Base-by-base conservation (phyloP, 805 yeast species). In the Candida yuanshanica region DNA sequence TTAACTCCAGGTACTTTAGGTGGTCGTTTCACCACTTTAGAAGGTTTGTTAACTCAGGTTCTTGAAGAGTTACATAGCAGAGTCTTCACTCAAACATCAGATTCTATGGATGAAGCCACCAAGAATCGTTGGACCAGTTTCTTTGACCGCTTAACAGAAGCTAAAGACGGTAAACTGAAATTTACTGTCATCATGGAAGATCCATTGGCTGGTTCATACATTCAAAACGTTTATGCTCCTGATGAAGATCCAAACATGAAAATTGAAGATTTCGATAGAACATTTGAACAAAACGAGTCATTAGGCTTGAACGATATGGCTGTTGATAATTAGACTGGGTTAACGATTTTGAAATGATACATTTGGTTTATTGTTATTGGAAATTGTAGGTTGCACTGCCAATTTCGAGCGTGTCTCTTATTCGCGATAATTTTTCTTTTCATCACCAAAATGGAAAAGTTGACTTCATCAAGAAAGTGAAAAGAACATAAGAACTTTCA, bases 201-300 rank as follows among this genome's bases (percentile, higher is more conserved):
- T 64, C 99, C 99, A 7, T 67, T 93, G 55, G 96, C 97, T 16
- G 83, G 95, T 5, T 88, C 96, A 1, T 93, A 93, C 58, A 84
- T 93, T 48, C 99, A 93, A 66, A 93, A 93, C 59, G 93, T 91
- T n/a, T 93, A 90, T 59, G 99, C 99, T 26, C 99, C 99, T 21
- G 99, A 93, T 65, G 77, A 77, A 33, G 99, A 93, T 66, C 99
- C 99, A 50, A 87, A 91, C 60, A 93, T 93, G 98, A 72, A 62
- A 33, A 77, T 85, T 46, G 96, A 84, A 65, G 96, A 93, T 43
- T 87, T 78, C 52, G 95, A 88, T 51, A 84, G 99, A 70, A 81
- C 95, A 2, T 68, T 71, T 32, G 83, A 87, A 56, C 95, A 90
- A 64, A 89, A 93, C 60, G 99, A 93, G 58, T 91, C 83, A 33